Conservation (phyloP, 371 early-diverging fungal species). For the Lichtheimia ornata region DNA sequence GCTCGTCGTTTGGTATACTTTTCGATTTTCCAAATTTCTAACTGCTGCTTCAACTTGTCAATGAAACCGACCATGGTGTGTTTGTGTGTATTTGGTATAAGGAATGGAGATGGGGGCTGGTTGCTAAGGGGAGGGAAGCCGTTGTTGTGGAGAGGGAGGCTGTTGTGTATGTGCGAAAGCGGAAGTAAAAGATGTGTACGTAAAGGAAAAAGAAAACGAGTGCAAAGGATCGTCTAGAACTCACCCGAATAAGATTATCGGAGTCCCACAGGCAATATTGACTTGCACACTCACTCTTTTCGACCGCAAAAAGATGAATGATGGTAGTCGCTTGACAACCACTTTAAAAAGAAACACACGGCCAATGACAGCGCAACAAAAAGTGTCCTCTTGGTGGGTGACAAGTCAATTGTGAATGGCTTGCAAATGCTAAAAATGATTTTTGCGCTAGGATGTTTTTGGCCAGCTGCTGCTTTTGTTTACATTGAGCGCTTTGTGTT, state of each 20-base stretch:
- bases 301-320: too few relatives aligned
- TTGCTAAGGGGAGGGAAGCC: neutral
- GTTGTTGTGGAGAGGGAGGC: neutral
- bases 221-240: conserved; percentile 4
- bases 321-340: too few relatives aligned
- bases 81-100: neutral
- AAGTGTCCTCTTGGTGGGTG: too few relatives aligned
- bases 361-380: too few relatives aligned
- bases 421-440: too few relatives aligned
- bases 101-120: neutral
- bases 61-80: conserved; percentile 52
- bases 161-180: conserved; percentile 3
- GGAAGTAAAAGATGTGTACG: conserved; percentile 7
- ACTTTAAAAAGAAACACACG: too few relatives aligned
- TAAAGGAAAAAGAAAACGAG: conserved; percentile 9
- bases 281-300: too few relatives aligned
- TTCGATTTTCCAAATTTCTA: conserved; percentile 68
- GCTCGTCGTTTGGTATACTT: conserved; percentile 65
- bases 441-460: too few relatives aligned
- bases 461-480: too few relatives aligned
- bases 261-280: too few relatives aligned
- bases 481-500: too few relatives aligned
- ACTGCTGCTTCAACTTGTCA: conserved; percentile 59
- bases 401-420: too few relatives aligned
- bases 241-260: neutral